A percentile compares a stretch with the other conserved stretches of the same genome.
These are phyloP conservation scores for Trichophyton equinum DNA, from an alignment of 2,329 filamentous ascomycete genomes.

Conservation along the genomic window DNA sequence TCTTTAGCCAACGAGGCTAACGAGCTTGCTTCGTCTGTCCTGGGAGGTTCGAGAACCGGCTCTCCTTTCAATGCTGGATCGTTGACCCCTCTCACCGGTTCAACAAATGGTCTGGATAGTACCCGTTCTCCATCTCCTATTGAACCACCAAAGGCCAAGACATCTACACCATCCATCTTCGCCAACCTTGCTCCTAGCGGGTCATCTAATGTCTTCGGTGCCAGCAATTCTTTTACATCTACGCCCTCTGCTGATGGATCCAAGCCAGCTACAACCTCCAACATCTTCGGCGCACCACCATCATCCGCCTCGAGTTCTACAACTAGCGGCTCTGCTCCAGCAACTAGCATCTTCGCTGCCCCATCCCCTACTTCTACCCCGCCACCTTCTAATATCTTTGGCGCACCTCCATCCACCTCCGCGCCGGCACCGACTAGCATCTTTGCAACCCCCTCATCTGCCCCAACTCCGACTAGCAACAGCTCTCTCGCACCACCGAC, in stretches of 20 bases:
- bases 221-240: not conserved
- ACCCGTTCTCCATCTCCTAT: constrained; percentile 15
- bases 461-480: no score
- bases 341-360: constrained; percentile 1
- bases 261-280: not conserved
- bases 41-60: constrained; percentile 18
- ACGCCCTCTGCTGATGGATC: not conserved
- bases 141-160: constrained; percentile 5
- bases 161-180: constrained; percentile 2
- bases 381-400: not conserved
- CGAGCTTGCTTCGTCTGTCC: constrained; percentile 15
- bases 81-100: constrained; percentile 14
- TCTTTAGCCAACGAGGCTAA: constrained; percentile 10
- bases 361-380: constrained; percentile 5
- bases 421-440: not conserved
- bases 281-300: constrained; percentile 3
- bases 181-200: not conserved
- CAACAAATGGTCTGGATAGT: constrained; percentile 7
- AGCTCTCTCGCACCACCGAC: not conserved
- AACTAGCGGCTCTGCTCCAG: not conserved
- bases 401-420: not conserved
- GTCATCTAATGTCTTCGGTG: not conserved
- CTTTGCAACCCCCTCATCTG: no score
- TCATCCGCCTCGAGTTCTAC: not conserved
- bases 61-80: constrained; percentile 19